Percentiles rank a stretch among this genome's conserved stretches.
phyloP scores from a whole-genome alignment of 352 stramenopile genomes.

The Globisporangium alternatum region DNA sequence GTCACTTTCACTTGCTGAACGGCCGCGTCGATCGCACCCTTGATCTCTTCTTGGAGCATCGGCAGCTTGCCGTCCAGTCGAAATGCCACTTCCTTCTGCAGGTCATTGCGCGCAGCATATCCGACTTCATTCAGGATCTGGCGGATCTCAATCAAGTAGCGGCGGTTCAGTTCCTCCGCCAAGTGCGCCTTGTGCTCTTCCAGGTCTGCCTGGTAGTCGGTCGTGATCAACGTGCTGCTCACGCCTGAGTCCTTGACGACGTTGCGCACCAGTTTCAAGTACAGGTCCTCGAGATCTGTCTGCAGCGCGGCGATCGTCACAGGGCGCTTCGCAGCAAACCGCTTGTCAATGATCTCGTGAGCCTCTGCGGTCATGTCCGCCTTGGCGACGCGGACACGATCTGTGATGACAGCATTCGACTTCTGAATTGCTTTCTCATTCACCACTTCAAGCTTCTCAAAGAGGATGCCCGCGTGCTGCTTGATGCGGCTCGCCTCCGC shows the following conservation, averaged over 20 bases:
- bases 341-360: conserved; percentile 57
- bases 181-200: conserved; percentile 65
- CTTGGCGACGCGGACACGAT: conserved; percentile 55
- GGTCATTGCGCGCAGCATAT: conserved; percentile 55
- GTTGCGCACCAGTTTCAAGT: conserved; percentile 27
- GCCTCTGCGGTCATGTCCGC: conserved; percentile 57
- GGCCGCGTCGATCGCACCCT: conserved; percentile 51
- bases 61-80: conserved; percentile 71
- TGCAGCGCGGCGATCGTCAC: conserved; percentile 60
- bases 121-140: conserved; percentile 73
- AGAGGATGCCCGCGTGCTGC: conserved; percentile 59
- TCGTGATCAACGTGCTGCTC: conserved; percentile 32
- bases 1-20: conserved; percentile 48
- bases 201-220: conserved; percentile 51
- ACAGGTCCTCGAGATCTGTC: conserved; percentile 53
- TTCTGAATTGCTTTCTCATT: conserved; percentile 76
- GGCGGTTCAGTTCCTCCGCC: conserved; percentile 61
- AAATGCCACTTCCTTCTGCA: conserved; percentile 56
- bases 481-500: conserved; percentile 52
- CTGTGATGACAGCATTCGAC: conserved; percentile 42
- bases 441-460: conserved; percentile 68
- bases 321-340: conserved; percentile 42
- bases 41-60: conserved; percentile 60
- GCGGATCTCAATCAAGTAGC: conserved; percentile 75
- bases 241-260: conserved; percentile 23